Base-by-base conservation (phyloP, 805 yeast genomes). In the Nakazawaea pomicola region DNA sequence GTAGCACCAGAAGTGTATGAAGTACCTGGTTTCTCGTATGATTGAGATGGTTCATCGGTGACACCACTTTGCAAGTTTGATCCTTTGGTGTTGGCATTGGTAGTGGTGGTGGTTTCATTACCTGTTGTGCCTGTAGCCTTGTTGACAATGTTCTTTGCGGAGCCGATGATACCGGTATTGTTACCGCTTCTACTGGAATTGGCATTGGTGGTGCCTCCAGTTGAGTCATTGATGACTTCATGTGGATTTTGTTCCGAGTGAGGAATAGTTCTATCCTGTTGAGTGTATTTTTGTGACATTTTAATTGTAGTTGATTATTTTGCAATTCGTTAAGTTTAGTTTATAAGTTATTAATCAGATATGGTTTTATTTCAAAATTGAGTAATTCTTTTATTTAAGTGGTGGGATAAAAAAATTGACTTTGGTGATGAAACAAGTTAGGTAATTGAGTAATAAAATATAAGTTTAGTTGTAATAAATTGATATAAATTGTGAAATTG, bases 101-200 rank as follows among this genome's bases (percentile, higher is more conserved):
- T n/a, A n/a, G n/a, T 32, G 68, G 56, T 1, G 38, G 88, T 20
- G 97, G 95, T 3, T 68, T 87, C 44, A 31, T 76, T 35, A 95
- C 95, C 6, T 66, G 79, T 41, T 67, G 81, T 49, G 72, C 84
- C 56, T 87, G 88, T 66, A 72, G 29, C 29, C 20, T 33, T 9
- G 19, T 23, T 24, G 15, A 35, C 21, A n/a, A 35, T 5, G 7
- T 27, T 25, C 31, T 35, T 35, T 6, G 38, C 32, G 11, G 38
- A n/a, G 12, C 31, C 23, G 6, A 35, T 18, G 16, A 35, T n/a
- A 5, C 38, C 38, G 2, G 38, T 35, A 12, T 14, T 9, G 6
- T 27, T 35, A 14, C 25, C 25, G 10, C 10, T 23, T 23, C 10
- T 23, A 23, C n/a, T n/a, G n/a, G 37, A 20, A 14, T 24, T 20